Conservation (phyloP, 2,329 filamentous ascomycete species). For the Amesomyces nigricolor region DNA sequence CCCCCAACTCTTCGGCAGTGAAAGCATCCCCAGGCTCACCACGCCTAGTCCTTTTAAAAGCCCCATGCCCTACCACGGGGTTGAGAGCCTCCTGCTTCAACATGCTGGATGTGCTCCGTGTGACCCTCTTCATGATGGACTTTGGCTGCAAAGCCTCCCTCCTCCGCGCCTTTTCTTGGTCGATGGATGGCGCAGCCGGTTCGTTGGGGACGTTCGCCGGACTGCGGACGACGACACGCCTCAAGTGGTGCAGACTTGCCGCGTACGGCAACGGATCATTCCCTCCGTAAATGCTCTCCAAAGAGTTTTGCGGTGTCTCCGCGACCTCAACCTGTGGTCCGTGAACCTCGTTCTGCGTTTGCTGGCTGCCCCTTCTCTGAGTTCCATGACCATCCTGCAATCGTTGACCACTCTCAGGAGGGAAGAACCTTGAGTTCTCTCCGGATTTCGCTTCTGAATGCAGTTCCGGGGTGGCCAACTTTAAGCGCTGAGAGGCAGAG, state of each 20-base stretch:
- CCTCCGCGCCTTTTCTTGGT: slow-evolving; percentile 24
- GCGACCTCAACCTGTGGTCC: background rate
- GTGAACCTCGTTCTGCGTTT: background rate
- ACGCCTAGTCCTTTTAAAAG: background rate
- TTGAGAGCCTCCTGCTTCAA: background rate
- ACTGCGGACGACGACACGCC: slow-evolving; percentile 24
- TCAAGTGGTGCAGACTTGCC: slow-evolving; percentile 4
- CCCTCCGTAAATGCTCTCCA: background rate
- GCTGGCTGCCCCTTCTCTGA: background rate
- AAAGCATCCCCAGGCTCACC: background rate
- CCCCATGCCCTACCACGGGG: background rate
- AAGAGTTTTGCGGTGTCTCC: background rate
- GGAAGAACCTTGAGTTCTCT: slow-evolving; percentile 1
- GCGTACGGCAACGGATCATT: slow-evolving; percentile 3
- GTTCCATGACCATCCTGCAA: background rate
- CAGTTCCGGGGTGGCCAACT: background rate
- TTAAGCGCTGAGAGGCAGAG: background rate
- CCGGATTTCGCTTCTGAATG: background rate
- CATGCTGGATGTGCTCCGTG: slow-evolving; percentile 10
- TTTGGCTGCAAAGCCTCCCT: slow-evolving; percentile 21
- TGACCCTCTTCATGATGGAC: slow-evolving; percentile 25
- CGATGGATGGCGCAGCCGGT: slow-evolving; percentile 20
- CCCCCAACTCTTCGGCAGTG: background rate
- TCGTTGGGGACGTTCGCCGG: slow-evolving; percentile 18
- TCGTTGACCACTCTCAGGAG: background rate